Percentiles rank a stretch among this genome's conserved stretches.
These are phyloP conservation scores for Hemileccinum rubropunctum DNA, from an alignment of 768 basidiomycete genomes.

Conservation along the genomic window DNA sequence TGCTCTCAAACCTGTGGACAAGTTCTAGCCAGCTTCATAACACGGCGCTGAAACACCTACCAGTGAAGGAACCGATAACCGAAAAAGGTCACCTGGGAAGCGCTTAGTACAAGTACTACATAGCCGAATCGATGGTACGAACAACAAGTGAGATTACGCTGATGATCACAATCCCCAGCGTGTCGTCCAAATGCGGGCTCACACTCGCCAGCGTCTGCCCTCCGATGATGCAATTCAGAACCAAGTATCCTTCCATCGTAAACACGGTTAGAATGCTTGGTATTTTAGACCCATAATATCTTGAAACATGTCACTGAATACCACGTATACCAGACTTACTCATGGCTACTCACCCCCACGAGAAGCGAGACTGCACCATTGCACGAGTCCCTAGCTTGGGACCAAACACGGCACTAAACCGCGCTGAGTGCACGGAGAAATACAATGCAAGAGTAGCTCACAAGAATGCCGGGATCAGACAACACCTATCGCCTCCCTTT, in stretches of 20 bases:
- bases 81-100: constrained; percentile 54
- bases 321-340: constrained; percentile 9
- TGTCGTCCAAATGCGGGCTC: constrained; percentile 29
- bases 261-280: constrained; percentile 48
- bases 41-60: constrained; percentile 27
- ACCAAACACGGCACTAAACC: constrained; percentile 45
- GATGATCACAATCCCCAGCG: constrained; percentile 34
- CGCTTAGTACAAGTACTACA: constrained; percentile 1
- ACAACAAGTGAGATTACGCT: constrained; percentile 30
- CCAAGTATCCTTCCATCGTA: constrained; percentile 52
- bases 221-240: constrained; percentile 59
- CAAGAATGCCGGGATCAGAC: constrained; percentile 39
- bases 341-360: constrained; percentile 41
- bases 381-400: constrained; percentile 56
- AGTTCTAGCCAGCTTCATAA: background rate
- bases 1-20: constrained; percentile 61
- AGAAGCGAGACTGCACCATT: constrained; percentile 56
- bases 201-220: constrained; percentile 60
- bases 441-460: constrained; percentile 15
- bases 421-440: background rate
- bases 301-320: constrained; percentile 16
- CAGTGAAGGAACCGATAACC: constrained; percentile 62
- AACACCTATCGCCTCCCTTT: constrained; percentile 23
- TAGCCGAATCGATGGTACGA: constrained; percentile 2
- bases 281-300: constrained; percentile 39